Evolutionary conservation across 257 asterid genomes (phyloP), one percentile per base, ranked within the genome.

Genomic region (Primulina tabacum): DNA sequence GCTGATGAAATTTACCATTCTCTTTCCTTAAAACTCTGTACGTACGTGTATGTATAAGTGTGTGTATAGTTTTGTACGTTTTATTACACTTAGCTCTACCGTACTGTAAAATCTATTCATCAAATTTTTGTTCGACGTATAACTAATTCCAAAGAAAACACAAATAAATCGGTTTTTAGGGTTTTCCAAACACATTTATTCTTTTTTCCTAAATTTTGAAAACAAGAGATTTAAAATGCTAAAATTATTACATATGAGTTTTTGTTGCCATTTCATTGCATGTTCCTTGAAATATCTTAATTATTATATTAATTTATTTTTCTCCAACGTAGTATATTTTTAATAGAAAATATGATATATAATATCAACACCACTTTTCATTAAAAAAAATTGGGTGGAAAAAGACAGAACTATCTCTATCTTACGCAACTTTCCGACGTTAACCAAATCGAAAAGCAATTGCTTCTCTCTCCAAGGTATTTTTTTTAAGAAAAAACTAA

Each of bases 401-500:
- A 20, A 52, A 73, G 37, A 59, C 58, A 67, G 68, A 71, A 75
- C 60, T 65, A 67, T 79, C 83, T 68, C 72, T 79, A 72, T 79
- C 81, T 68, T 72, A 65, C 76, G 60, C 74, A 69, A 76, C 81
- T 72, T 76, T 76, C 73, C 78, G 78, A 79, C 80, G 83, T 79
- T 79, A 79, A 66, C 81, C 73, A 76, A 79, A 79, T 79, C 81
- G 78, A 79, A 79, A 79, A 76, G 78, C 73, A 71, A 55, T 33
- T 62, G 52, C 43, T 40, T 32, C 47, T 21, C 53, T 28, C 62
- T 18, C 68, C 50, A 18, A 52, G 56, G 2, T 21, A 21, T 43
- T 17, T 9, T 3, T 67, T 34, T 30, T 30, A 2, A 30, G 2
- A 30, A 30, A 30, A 30, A 30, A n/a, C n/a, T 34, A 24, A 24